Evolutionary conservation across 2,329 filamentous ascomycete species (phyloP).

Genomic region (Grosmannia clavigera): DNA sequence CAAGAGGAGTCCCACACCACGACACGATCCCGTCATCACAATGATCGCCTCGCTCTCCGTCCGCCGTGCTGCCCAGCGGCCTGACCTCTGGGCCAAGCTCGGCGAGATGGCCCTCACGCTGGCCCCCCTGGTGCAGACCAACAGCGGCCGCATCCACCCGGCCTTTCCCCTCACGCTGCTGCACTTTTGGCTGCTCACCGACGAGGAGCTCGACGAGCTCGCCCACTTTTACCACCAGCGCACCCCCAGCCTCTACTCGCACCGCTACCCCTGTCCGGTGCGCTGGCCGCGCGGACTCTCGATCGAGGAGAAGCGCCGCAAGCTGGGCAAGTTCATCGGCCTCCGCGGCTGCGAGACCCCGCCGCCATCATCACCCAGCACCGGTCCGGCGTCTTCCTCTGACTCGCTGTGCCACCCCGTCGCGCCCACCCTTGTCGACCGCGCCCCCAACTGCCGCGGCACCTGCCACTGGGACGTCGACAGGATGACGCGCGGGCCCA

Average conservation of each 20-base stretch:
- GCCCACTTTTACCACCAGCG: slow-evolving; percentile 64
- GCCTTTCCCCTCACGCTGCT: slow-evolving; percentile 55
- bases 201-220: slow-evolving; percentile 55
- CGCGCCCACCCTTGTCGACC: neutral
- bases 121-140: slow-evolving; percentile 52
- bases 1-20: too few species aligned
- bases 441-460: neutral
- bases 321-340: slow-evolving; percentile 64
- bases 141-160: slow-evolving; percentile 49
- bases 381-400: neutral
- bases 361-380: neutral
- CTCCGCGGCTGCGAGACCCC: slow-evolving; percentile 40
- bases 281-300: slow-evolving; percentile 40
- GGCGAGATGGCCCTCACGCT: slow-evolving; percentile 52
- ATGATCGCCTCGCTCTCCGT: slow-evolving; percentile 19
- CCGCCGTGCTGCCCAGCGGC: slow-evolving; percentile 30
- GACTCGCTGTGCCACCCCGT: neutral
- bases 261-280: slow-evolving; percentile 57
- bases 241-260: slow-evolving; percentile 39
- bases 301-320: slow-evolving; percentile 56
- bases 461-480: neutral
- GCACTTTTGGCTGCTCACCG: slow-evolving; percentile 62
- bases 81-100: slow-evolving; percentile 48
- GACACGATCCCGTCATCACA: neutral
- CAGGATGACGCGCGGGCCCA: neutral